Percentiles rank a stretch among this genome's conserved stretches.
phyloP scores from a whole-genome alignment of 2,329 filamentous ascomycete genomes.

The Cucurbitaria berberidis region DNA sequence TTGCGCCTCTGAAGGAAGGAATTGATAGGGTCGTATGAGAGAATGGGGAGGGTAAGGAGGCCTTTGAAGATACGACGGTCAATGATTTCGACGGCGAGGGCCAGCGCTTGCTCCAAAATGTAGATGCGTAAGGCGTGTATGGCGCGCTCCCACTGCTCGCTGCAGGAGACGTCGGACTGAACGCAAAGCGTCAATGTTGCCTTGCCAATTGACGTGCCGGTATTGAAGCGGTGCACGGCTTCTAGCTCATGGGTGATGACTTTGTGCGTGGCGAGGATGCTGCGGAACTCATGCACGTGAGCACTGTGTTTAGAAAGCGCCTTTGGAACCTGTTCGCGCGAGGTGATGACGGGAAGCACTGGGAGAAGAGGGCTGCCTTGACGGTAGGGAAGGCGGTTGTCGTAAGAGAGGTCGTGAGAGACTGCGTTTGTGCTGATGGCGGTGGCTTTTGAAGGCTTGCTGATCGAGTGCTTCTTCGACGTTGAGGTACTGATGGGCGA shows the following conservation, averaged over 20 bases:
- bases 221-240: constrained; percentile 9
- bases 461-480: neutral
- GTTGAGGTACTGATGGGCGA: neutral
- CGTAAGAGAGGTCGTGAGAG: neutral
- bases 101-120: neutral
- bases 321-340: neutral
- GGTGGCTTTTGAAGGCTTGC: neutral
- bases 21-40: neutral
- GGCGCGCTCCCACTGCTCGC: neutral
- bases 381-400: constrained; percentile 11
- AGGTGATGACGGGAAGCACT: constrained; percentile 10
- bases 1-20: neutral
- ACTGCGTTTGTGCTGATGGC: neutral
- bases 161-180: neutral
- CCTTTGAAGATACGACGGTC: constrained; percentile 7
- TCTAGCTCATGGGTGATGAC: neutral
- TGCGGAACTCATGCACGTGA: neutral
- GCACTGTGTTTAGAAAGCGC: neutral
- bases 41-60: constrained; percentile 4
- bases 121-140: constrained; percentile 3
- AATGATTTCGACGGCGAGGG: constrained; percentile 11
- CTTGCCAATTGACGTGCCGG: neutral
- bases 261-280: constrained; percentile 2
- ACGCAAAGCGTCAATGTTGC: constrained; percentile 11
- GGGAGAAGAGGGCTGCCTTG: constrained; percentile 18